Base-by-base conservation (phyloP, 75 land plant genomes). In the Cunninghamia lanceolata region DNA sequence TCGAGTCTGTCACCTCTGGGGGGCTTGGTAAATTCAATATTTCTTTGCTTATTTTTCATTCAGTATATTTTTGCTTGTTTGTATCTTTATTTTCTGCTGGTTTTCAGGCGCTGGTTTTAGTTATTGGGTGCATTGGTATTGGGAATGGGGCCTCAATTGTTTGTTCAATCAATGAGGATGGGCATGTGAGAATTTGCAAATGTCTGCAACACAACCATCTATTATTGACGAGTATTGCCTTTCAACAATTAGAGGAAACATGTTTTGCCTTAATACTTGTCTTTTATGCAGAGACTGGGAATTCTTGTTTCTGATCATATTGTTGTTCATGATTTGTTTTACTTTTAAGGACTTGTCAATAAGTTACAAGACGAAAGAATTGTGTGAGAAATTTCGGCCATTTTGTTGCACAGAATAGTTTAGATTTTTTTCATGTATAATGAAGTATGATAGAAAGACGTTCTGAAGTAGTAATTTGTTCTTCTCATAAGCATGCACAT, bases 1-100 rank as follows among this genome's bases (percentile, higher is more conserved):
- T 83, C 91, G 11, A 85, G 86, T 28, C 76, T 81, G 50, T 82
- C 89, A 21, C 43, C 85, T n/a, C 42, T 84, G 39, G 85, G 71
- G 15, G n/a, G 77, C 15, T 3, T 77, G 89, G 93, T 90, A 89
- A 66, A 79, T 34, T 73, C 36, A 30, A 32, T 73, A 73, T 73
- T 35, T 82, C 46, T 63, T 28, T 82, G 4, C 30, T 36, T 38
- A 43, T 42, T 0, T 81, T 25, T 82, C 45, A 40, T 82, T 82
- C 8, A 40, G 40, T 21, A 82, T 14, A 82, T n/a, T 0, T 40
- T 40, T 40, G 45, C 35, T 38, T 40, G 47, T 82, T 40, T 25
- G 19, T 39, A 40, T 82, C 40, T 63, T 63, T 25, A 63, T 36
- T 28, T 82, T 82, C 83, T 42, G 43, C 25, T 32, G 75, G 13